phyloP scores from a whole-genome alignment of 306 rosid genomes.

The Rubus parviflorus region DNA sequence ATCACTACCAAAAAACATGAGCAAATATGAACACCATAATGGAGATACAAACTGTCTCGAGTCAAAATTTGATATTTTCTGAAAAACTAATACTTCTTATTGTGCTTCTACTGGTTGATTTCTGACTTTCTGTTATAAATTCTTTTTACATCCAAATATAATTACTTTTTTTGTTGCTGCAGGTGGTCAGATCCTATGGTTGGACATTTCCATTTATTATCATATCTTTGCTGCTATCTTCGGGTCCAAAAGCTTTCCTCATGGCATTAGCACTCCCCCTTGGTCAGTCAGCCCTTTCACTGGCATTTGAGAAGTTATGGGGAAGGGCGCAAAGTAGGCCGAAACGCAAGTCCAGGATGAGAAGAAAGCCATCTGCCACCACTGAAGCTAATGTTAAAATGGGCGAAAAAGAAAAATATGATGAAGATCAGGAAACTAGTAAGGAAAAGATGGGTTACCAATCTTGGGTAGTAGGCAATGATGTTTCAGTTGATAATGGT shows the following conservation, averaged over 20 bases:
- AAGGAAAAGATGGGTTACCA: slow-evolving; percentile 51
- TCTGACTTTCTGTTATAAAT: not conserved
- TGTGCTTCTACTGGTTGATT: not conserved
- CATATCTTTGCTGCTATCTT: slow-evolving; percentile 48
- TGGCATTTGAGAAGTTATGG: slow-evolving; percentile 81
- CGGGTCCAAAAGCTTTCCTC: slow-evolving; percentile 88
- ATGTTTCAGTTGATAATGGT: slow-evolving; percentile 40
- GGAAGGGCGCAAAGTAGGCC: slow-evolving; percentile 46
- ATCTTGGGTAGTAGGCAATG: slow-evolving; percentile 72
- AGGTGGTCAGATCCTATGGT: slow-evolving; percentile 86
- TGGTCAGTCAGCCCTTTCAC: slow-evolving; percentile 68
- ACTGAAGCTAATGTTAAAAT: slow-evolving; percentile 15
- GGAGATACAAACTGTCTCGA: not conserved
- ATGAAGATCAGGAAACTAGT: slow-evolving; percentile 39
- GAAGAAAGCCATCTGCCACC: slow-evolving; percentile 46
- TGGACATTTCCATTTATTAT: slow-evolving; percentile 76
- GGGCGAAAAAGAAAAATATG: slow-evolving; percentile 41
- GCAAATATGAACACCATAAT: not conserved
- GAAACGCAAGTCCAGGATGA: slow-evolving; percentile 56
- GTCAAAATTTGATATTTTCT: not conserved
- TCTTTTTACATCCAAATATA: slow-evolving; percentile 8
- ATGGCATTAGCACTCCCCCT: slow-evolving; percentile 93
- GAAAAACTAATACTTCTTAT: not conserved
- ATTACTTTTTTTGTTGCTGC: slow-evolving; percentile 33
- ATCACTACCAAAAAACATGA: not conserved